Evolutionary conservation across 106 monocot genomes (phyloP), one percentile per base, ranked within the genome.

Genomic region (Dioscorea alata): DNA sequence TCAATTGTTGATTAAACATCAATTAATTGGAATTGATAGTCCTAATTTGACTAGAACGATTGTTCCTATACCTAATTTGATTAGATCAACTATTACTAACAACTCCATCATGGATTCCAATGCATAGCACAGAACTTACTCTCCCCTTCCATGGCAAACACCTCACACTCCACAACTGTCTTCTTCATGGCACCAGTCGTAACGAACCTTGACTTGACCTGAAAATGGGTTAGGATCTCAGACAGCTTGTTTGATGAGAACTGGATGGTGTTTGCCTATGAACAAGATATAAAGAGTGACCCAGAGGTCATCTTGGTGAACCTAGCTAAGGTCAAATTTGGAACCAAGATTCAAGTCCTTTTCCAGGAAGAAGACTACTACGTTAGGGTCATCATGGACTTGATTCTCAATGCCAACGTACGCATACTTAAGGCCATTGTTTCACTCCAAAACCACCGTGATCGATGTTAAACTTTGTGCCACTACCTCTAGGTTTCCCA

Each of bases 51-150:
- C n/a, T n/a, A n/a, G n/a, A n/a, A n/a, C n/a, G n/a, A n/a, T n/a
- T n/a, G n/a, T n/a, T n/a, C n/a, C n/a, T n/a, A n/a, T n/a, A n/a
- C n/a, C n/a, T n/a, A n/a, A n/a, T n/a, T n/a, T n/a, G n/a, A n/a
- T n/a, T n/a, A n/a, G n/a, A n/a, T n/a, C n/a, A n/a, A n/a, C n/a
- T n/a, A n/a, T n/a, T n/a, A n/a, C n/a, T n/a, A n/a, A n/a, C n/a
- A 90, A 87, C 4, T 94, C 93, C 1, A 94, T 87, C 93, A 94
- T 90, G 60, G 87, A 90, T 62, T 94, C 93, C 60, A 94, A 62
- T 1, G 90, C n/a, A 84, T 90, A 12, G 77, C 84, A 63, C 90
- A 94, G 48, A 1, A 16, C 66, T 80, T 83, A 23, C 12, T 68
- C 80, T 83, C 80, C 17, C 78, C 82, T 33, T 48, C n/a, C 8